phyloP scores from a whole-genome alignment of 257 asterid species.

The Solanum chmielewskii region DNA sequence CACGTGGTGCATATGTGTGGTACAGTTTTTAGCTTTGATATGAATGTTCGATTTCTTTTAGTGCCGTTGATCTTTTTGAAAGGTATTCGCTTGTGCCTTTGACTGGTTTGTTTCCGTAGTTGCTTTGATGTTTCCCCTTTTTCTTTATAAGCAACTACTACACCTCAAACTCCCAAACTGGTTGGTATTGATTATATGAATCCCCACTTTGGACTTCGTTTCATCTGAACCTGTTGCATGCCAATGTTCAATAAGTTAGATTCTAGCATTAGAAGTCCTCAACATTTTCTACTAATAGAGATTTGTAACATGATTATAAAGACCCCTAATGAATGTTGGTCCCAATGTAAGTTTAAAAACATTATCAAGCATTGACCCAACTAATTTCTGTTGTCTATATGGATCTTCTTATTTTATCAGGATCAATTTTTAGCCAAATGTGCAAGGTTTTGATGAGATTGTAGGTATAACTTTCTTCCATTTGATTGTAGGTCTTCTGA shows the following conservation, averaged over 20 bases:
- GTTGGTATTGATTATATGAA: background rate
- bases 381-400: background rate
- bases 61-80: background rate
- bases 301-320: background rate
- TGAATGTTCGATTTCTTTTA: background rate
- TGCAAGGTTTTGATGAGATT: background rate
- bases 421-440: background rate
- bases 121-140: background rate
- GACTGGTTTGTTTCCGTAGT: background rate
- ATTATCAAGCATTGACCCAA: background rate
- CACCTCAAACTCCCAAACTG: background rate
- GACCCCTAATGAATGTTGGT: background rate
- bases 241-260: background rate
- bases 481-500: background rate
- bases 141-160: background rate
- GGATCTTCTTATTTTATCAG: background rate
- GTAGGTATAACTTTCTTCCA: background rate
- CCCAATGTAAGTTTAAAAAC: background rate
- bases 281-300: background rate
- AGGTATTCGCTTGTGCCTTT: background rate
- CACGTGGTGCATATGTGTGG: background rate
- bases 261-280: background rate
- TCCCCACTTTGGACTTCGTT: background rate
- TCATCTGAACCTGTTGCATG: background rate
- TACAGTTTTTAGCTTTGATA: background rate